Base-by-base conservation (phyloP, 2,329 filamentous ascomycete species). In the Pseudocercospora crystallina region DNA sequence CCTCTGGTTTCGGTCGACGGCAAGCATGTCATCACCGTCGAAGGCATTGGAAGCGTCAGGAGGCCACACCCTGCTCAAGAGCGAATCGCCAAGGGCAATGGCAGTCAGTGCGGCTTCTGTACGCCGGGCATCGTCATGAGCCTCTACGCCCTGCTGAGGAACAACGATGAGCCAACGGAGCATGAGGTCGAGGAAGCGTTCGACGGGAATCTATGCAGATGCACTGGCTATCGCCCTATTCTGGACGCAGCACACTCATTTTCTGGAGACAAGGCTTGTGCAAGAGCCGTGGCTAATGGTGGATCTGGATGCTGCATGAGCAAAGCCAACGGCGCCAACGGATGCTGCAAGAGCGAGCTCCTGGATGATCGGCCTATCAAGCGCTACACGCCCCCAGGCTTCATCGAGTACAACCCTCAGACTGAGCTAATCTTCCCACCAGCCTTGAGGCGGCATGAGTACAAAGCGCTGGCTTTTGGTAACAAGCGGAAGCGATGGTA, bases 81-180 rank as follows among this genome's bases (percentile, higher is more conserved):
- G 73, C 82, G 94, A 41, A 87, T 99, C 62, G 92, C 94, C 13
- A 88, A 88, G 71, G 83, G 87, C 30, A 94, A 96, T 73, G 94
- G 94, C 42, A 95, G 89, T 61, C 92, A 99, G 70, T 99, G 85
- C 69, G 85, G 91, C 1, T 99, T 99, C 73, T 99, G 94, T 66
- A 97, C 94, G 0, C 94, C 94, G 4, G 94, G 94, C 2, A 97
- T 99, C 64, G 91, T 97, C 56, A 97, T 97, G 84, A 96, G 91
- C 69, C 72, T 97, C 49, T 99, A 99, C 70, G 94, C 94, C 5
- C 78, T 97, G 38, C 77, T 99, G 30, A 82, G 94, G 53, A 97
- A 97, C 65, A 87, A 91, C 59, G 78, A 84, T 3, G 78, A 79
- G 14, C 91, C 92, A 0, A 85, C 83, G 2, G 83, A 92, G 64